Base-by-base conservation (phyloP, 1,284 basidiomycete genomes). In the Golubevia sp. region DNA sequence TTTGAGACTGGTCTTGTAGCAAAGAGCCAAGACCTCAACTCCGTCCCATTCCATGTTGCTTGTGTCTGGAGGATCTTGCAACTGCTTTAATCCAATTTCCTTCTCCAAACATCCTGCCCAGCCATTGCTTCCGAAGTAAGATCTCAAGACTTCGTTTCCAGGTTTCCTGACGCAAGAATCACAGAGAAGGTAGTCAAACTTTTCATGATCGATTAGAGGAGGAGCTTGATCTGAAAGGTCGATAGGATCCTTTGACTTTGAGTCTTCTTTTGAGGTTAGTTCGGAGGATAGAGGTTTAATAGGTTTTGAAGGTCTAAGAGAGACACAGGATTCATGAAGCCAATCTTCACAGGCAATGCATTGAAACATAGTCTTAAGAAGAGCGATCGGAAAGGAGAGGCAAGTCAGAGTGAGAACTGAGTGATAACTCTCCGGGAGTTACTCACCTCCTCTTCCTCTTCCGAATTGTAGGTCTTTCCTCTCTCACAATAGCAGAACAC, bases 331-430 rank as follows among this genome's bases (percentile, higher is more conserved):
- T 61, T 84, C 77, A 66, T 85, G 85, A 1, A 80, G 67, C 85
- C 85, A 85, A 56, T 85, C 84, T 64, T 85, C 84, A 71, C 85
- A 85, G 4, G 77, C 73, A 23, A 85, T 63, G 56, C 84, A 85
- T 59, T 85, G 84, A 60, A 77, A 82, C 84, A 84, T 84, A 56
- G 76, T 78, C 67, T 77, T 26, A 8, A 21, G 6, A 13, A 7
- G 25, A 21, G 5, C 11, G 23, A 26, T 3, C 30, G 24, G 18
- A 0, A 18, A 48, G 2, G 20, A 8, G 8, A 11, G 15, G 49
- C 1, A n/a, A 18, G 13, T 18, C 18, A 18, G 6, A 13, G 24
- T 21, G 49, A 24, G 13, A 44, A 21, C 55, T n/a, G 30, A 18
- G 24, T 6, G 26, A 57, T 18, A 18, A 30, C 8, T 38, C 15